Evolutionary conservation across 164 flowering plant genomes (phyloP).

Genomic region (Warburgia ugandensis): DNA sequence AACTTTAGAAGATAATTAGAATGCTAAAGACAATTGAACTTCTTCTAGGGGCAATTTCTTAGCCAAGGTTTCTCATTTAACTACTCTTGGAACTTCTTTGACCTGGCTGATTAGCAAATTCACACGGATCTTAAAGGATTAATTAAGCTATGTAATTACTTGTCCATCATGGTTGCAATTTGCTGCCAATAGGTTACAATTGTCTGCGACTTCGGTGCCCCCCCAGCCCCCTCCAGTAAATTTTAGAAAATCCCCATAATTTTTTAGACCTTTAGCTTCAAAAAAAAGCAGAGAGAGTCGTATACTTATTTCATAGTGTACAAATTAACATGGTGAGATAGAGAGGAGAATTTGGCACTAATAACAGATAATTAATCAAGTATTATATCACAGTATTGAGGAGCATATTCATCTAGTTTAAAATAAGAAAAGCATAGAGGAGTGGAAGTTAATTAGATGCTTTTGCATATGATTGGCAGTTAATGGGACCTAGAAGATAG

Average conservation of each 20-base stretch:
- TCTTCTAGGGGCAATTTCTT: too few species aligned
- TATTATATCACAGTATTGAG: conserved; percentile 6
- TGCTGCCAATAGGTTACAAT: too few species aligned
- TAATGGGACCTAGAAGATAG: conserved; percentile 18
- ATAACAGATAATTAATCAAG: conserved; percentile 8
- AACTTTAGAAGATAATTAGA: too few species aligned
- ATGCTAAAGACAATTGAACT: too few species aligned
- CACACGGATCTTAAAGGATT: too few species aligned
- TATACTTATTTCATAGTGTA: conserved; percentile 9
- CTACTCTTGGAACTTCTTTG: too few species aligned
- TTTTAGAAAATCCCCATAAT: background rate
- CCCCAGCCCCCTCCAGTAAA: background rate
- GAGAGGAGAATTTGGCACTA: conserved; percentile 8
- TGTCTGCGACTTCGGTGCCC: conserved; percentile 1
- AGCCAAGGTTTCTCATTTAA: too few species aligned
- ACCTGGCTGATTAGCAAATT: too few species aligned
- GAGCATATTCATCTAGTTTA: conserved; percentile 21
- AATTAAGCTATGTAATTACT: too few species aligned
- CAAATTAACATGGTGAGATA: conserved; percentile 10
- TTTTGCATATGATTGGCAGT: conserved; percentile 27
- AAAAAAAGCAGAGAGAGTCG: conserved; percentile 11
- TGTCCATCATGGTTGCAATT: too few species aligned
- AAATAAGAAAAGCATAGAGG: conserved; percentile 16
- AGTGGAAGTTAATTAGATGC: conserved; percentile 21
- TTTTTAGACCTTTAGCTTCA: conserved; percentile 9